phyloP scores from a whole-genome alignment of 2,329 filamentous ascomycete genomes.

The Camillea tinctor region DNA sequence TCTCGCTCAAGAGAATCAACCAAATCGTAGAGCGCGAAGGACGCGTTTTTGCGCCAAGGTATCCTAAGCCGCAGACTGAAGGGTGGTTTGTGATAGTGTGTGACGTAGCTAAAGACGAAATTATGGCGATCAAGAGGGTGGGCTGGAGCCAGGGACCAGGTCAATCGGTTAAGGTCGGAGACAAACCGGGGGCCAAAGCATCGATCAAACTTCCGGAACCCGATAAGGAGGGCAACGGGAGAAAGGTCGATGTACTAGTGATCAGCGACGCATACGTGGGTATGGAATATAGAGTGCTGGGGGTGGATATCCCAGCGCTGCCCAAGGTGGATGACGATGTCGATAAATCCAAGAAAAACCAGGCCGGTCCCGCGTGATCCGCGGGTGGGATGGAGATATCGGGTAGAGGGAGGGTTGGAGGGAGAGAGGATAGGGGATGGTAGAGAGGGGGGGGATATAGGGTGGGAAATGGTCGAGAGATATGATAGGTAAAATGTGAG shows the following conservation, averaged over 20 bases:
- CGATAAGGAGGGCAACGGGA: conserved; percentile 41
- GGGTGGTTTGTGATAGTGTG: conserved; percentile 86
- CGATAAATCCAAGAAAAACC: conserved; percentile 41
- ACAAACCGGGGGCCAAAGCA: conserved; percentile 52
- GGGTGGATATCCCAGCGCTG: conserved; percentile 51
- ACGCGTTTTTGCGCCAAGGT: conserved; percentile 81
- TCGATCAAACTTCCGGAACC: conserved; percentile 59
- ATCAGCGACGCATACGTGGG: conserved; percentile 87
- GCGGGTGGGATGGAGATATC: neutral
- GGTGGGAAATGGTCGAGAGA: too few species aligned
- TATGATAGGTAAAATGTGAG: too few species aligned
- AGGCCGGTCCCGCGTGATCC: conserved; percentile 10
- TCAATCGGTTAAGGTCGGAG: conserved; percentile 38
- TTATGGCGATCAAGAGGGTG: conserved; percentile 82
- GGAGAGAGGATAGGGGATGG: too few species aligned
- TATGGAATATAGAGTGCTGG: conserved; percentile 55
- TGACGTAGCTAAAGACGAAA: conserved; percentile 66
- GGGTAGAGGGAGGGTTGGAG: neutral
- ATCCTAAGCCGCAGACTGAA: conserved; percentile 92
- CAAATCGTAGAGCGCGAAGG: conserved; percentile 62
- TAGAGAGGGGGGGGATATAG: too few species aligned
- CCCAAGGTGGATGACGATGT: conserved; percentile 50
- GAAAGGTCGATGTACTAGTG: conserved; percentile 70
- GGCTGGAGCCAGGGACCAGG: conserved; percentile 57
- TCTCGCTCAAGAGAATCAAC: conserved; percentile 68